Evolutionary conservation across 2,329 filamentous ascomycete species (phyloP), one percentile per base, ranked within the genome.

Genomic region (Botrytis porri): DNA sequence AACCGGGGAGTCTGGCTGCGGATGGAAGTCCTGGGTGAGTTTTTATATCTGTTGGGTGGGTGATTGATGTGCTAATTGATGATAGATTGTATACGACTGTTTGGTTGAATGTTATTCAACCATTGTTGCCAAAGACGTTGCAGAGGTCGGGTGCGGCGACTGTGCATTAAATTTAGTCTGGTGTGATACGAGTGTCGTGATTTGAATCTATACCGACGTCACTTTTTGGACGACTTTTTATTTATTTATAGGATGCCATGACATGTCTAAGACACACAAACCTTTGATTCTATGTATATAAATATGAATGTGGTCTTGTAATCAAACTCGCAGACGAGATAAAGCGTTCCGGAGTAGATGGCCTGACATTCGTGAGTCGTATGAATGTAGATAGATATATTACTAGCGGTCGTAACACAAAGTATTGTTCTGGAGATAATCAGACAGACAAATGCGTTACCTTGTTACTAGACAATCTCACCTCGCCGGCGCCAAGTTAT

Each of bases 1-100:
- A 86, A 76, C 85, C 85, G 0, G 83, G 83, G 0, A 86, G 84
- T 78, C 79, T 80, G 73, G 83, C 85, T 0, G 78, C 74, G 0
- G 84, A 82, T 75, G 84, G 84, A 25, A 79, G 80, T 2, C 83
- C 83, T 2, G 81, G 85, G 7, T 71, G 35, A 71, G 70, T 66
- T 45, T n/a, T 1, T 39, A 8, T 45, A 7, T 20, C 9, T 1
- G 35, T 48, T 22, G 18, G 0, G 14, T 35, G 32, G 25, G 35
- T 12, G 20, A 18, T n/a, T 35, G 5, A 32, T 14, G n/a, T 66
- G 48, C 45, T 66, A 29, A 66, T 54, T 51, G 32, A 29, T 9
- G 16, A 22, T 66, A 66, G 64, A 39, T 39, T 66, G 64, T 66
- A 66, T 12, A 54, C 45, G 25, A 66, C 64, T 7, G 64, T 66